Base-by-base conservation (phyloP, 345 rosid species). In the Abelmoschus esculentus region DNA sequence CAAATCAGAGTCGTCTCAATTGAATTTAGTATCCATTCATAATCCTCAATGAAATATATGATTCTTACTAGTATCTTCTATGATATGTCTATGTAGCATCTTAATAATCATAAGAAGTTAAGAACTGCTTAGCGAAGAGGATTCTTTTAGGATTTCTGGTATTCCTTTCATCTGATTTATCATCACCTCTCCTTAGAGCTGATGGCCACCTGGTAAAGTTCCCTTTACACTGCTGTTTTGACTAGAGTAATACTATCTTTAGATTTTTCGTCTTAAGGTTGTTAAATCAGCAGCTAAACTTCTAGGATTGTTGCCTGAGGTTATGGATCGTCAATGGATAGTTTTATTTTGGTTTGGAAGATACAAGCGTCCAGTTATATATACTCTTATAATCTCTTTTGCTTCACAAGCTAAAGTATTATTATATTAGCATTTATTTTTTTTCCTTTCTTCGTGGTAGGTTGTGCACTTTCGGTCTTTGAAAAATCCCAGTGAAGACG, bases 401-500 rank as follows among this genome's bases (percentile, higher is more conserved):
- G 12, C 22, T 32, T 49, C 36, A 42, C 31, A 7, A 31, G 57
- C 68, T 47, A 49, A 14, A 47, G 40, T 47, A 49, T 34, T 34
- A 5, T 4, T 4, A 47, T 66, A 47, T 66, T 28, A 31, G 67
- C 34, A 32, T 46, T 57, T 59, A 8, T 5, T 15, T 31, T 71
- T 19, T 2, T 22, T 3, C 26, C 9, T 1, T 52, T 61, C 5
- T 18, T 38, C 75, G 59, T 68, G 73, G 66, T 81, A 93, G 98
- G 78, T 86, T 70, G 96, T 90, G 53, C 97, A 87, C 70, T 95
- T 95, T 55, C 92, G 96, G 61, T 85, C 88, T 68, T 81, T 93
- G 75, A 96, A 89, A 73, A 89, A 86, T 67, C 91, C 96, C 34
- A 91, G 89, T 82, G 98, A 91, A 72, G 98, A 89, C 70, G 92